Evolutionary conservation across 257 asterid species (phyloP), one percentile per base, ranked within the genome.

Genomic region (Solanum paucissectum): DNA sequence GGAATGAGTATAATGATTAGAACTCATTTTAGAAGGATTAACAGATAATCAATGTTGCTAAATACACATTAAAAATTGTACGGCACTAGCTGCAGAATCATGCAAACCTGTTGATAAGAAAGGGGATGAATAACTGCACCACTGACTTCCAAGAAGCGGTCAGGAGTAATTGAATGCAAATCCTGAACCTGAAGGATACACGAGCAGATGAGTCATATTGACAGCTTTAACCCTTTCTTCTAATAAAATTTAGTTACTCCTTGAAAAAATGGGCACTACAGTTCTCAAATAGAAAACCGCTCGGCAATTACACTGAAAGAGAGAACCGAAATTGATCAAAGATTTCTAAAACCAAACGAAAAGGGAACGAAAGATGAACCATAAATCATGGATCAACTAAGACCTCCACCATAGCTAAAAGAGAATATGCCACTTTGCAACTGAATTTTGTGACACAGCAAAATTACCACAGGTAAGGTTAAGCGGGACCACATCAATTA

Each of bases 81-180:
- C 11, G 27, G 64, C 64, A 81, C 27, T 81, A 29, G 29, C 21
- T 0, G 21, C 27, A 82, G 33, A 86, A 49, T 86, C 68, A 49
- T 66, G 87, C 90, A 84, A 93, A 97, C 99, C 99, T 97, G 99
- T 89, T 97, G 99, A 92, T 97, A 97, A 87, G 99, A 97, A 87
- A 97, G 96, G 82, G 99, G 99, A 89, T 97, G 99, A 87, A 97
- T 95, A 89, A 97, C 95, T 73, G 99, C 98, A 87, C 99, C 99
- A 91, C 99, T 96, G 89, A 97, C 95, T 96, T 97, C 99, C 93
- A 97, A 93, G 92, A 96, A 97, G 93, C 93, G 89, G 89, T 94
- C 93, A 11, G 99, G 99, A 52, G 99, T 97, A 88, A 97, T 88
- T 23, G 93, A 94, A 89, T 97, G 99, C 90, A 97, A 90, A 96